Evolutionary conservation across 345 rosid genomes (phyloP), one percentile per base, ranked within the genome.

Genomic region (Eucalyptus urophylla): DNA sequence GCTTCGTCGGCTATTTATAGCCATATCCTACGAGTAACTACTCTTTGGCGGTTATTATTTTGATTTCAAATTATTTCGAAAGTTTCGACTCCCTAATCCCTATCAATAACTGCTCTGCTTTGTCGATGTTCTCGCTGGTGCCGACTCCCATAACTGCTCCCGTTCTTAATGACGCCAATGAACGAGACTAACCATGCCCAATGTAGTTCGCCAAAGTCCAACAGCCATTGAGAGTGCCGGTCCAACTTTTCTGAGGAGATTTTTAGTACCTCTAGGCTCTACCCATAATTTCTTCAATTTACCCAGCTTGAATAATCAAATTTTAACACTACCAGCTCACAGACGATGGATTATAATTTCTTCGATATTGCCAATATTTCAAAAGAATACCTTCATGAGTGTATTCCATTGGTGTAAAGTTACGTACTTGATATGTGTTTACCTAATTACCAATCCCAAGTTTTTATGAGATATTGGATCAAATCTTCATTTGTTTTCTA

Each of bases 391-490:
- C 25, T 4, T 24, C 62, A 1, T 24, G 62, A 56, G 62, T 22
- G 62, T 56, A 22, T 24, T 56, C 11, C 27, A 56, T 56, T 22
- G 62, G 29, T 24, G 9, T 22, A 21, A 16, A 56, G 29, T 56
- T 56, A 56, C 27, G 3, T 21, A 24, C 29, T 56, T 56, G 62
- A 24, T 8, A 0, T 56, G 13, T 21, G 29, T 56, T 56, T 56
- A 56, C 27, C 12, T 21, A 24, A 56, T 56, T 24, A 56, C 0
- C 0, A 5, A 9, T 56, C 13, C 27, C 6, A 3, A 56, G 62
- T 22, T 56, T 56, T 56, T 56, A 56, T 22, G 13, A 56, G 62
- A 56, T 24, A 6, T 24, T 24, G 62, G 6, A 56, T 24, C 62
- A 56, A 9, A 56, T 56, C 6, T 56, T 56, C 62, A 56, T 56